Base-by-base conservation (phyloP, 2,329 filamentous ascomycete species). In the Phaeoacremonium minimum region DNA sequence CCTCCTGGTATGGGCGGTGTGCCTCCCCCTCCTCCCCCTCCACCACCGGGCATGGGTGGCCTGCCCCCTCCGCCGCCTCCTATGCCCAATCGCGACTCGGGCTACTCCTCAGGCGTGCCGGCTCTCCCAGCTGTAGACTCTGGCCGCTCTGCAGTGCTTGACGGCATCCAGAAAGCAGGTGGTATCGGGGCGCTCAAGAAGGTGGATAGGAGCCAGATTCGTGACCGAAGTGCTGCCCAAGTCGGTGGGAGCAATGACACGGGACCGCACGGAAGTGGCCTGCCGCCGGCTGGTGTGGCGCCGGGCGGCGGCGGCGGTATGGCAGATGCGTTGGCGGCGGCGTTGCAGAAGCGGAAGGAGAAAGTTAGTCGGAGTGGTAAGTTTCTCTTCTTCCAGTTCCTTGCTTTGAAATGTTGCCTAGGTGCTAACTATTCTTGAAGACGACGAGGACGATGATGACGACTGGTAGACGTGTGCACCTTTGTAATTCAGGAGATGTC, bases 321-420 rank as follows among this genome's bases (percentile, higher is more conserved):
- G 74, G 87, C 88, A 15, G 87, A 85, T 65, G 90, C 88, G 32
- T 66, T 95, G 49, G 87, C 87, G 41, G 83, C 80, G 42, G 85
- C 84, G 39, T 63, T 90, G 50, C 79, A 83, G 55, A 85, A 87
- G 66, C 76, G 91, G 60, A 96, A 96, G 71, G 80, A 88, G 62
- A 95, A 95, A 72, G 91, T 96, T 58, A 87, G 87, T 65, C 84
- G 87, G 59, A 95, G 87, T 72, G 91, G 91, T 96, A 79, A 80
- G 87, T 83, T 35, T 35, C 15, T 22, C n/a, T 7, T 26, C 38
- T 30, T 8, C n/a, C n/a, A n/a, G 34, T 36, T 38, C 29, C 16
- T 33, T 26, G 11, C 33, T 39, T 45, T 7, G 7, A 14, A 5
- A 32, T 8, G 15, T 16, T 4, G 3, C 7, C 28, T 14, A 22